Evolutionary conservation across 192 early-diverging fungal genomes (phyloP).

Genomic region (Coemansia sp.): DNA sequence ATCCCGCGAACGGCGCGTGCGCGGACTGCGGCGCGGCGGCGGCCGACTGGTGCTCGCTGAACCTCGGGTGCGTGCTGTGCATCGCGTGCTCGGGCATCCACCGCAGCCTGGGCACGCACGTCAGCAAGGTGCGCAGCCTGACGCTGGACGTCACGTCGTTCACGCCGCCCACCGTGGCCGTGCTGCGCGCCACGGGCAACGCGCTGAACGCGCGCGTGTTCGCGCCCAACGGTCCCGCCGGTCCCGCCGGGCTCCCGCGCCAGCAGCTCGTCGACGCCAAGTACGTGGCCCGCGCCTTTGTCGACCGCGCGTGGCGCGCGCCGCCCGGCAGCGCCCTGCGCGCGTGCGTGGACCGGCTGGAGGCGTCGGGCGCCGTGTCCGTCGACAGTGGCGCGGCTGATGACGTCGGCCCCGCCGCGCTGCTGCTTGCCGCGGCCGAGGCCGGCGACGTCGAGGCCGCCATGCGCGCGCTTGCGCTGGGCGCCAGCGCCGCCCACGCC

Average conservation of each 20-base stretch:
- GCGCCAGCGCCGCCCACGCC: slow-evolving; percentile 59
- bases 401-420: too few species aligned
- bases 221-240: background rate
- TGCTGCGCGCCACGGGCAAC: slow-evolving; percentile 38
- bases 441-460: slow-evolving; percentile 52
- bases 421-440: slow-evolving; percentile 34
- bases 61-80: slow-evolving; percentile 76
- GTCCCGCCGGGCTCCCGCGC: slow-evolving; percentile 20
- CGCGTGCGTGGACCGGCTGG: background rate
- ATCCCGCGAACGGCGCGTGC: slow-evolving; percentile 39
- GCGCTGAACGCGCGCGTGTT: slow-evolving; percentile 23
- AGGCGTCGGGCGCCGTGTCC: background rate
- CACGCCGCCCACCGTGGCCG: slow-evolving; percentile 30
- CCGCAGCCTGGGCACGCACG: slow-evolving; percentile 83
- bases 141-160: slow-evolving; percentile 65
- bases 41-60: slow-evolving; percentile 86
- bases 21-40: slow-evolving; percentile 58
- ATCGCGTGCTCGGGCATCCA: slow-evolving; percentile 92
- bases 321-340: slow-evolving; percentile 14
- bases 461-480: slow-evolving; percentile 63
- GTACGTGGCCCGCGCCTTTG: slow-evolving; percentile 55
- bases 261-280: slow-evolving; percentile 67
- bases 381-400: too few species aligned
- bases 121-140: slow-evolving; percentile 83
- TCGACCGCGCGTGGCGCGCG: slow-evolving; percentile 29